phyloP scores from a whole-genome alignment of 495 filamentous ascomycete species.

The Evernia prunastri region DNA sequence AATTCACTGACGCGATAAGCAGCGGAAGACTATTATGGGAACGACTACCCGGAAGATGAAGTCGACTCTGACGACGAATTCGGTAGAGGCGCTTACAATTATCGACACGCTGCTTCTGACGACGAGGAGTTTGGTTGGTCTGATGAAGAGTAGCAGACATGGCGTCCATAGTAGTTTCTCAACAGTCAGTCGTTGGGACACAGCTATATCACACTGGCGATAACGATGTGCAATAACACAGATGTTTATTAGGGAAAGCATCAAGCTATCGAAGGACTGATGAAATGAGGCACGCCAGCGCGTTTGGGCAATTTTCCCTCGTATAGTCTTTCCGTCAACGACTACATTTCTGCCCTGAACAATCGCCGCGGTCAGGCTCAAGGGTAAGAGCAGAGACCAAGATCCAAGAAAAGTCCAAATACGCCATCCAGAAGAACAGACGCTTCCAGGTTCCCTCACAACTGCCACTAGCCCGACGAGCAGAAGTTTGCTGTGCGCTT shows the following conservation, averaged over 20 bases:
- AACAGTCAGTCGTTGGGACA: not conserved
- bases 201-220: not conserved
- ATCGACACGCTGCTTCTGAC: slow-evolving; percentile 41
- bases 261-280: not conserved
- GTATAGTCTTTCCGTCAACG: not conserved
- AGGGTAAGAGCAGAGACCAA: not conserved
- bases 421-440: not conserved
- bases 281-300: not conserved
- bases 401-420: not conserved
- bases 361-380: not conserved
- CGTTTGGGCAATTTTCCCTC: not conserved
- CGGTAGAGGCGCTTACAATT: slow-evolving; percentile 45
- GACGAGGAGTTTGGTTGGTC: slow-evolving; percentile 52
- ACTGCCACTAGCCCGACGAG: not conserved
- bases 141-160: slow-evolving; percentile 36
- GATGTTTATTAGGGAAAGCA: not conserved
- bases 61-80: slow-evolving; percentile 51
- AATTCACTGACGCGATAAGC: slow-evolving; percentile 18
- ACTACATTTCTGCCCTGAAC: not conserved
- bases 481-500: not conserved
- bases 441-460: not conserved
- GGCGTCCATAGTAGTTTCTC: not conserved
- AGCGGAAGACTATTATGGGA: slow-evolving; percentile 60
- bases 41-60: slow-evolving; percentile 65
- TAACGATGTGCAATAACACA: not conserved